Evolutionary conservation across 192 early-diverging fungal species (phyloP).

Genomic region (Coemansia sp.): DNA sequence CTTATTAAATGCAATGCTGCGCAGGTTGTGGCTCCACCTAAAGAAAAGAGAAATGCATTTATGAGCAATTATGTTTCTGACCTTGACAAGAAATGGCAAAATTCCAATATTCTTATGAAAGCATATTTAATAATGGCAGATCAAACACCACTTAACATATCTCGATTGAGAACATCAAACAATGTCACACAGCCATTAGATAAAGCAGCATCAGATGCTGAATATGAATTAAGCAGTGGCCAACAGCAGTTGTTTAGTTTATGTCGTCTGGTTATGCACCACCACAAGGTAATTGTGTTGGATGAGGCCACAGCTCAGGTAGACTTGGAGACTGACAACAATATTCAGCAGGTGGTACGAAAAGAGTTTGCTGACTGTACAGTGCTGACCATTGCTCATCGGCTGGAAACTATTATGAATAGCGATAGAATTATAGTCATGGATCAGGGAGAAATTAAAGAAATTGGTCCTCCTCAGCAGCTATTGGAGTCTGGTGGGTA

Average conservation of each 20-base stretch:
- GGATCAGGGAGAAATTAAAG: constrained; percentile 63
- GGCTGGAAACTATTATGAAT: too few species aligned
- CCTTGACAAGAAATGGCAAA: constrained; percentile 8
- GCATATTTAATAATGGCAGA: not conserved
- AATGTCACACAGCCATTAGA: not conserved
- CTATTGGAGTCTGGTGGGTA: constrained; percentile 45
- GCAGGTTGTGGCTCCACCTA: not conserved
- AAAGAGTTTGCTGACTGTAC: too few species aligned
- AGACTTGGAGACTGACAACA: too few species aligned
- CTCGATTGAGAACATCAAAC: not conserved
- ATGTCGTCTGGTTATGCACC: constrained; percentile 56
- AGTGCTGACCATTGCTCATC: too few species aligned
- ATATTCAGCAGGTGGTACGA: too few species aligned
- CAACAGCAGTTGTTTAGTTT: constrained; percentile 66
- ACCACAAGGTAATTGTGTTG: constrained; percentile 58
- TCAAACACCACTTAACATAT: not conserved
- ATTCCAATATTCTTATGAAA: constrained; percentile 30
- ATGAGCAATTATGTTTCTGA: not conserved
- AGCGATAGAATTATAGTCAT: constrained; percentile 33
- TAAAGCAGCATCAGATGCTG: too few species aligned
- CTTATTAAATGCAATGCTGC: constrained; percentile 31
- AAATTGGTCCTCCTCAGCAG: constrained; percentile 60
- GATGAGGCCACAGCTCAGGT: constrained; percentile 54
- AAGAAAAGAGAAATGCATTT: not conserved
- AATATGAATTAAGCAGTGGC: constrained; percentile 27